Percentiles rank a stretch among this genome's conserved stretches.
phyloP scores from a whole-genome alignment of 208 protist species.

The Trypanosoma mega region DNA sequence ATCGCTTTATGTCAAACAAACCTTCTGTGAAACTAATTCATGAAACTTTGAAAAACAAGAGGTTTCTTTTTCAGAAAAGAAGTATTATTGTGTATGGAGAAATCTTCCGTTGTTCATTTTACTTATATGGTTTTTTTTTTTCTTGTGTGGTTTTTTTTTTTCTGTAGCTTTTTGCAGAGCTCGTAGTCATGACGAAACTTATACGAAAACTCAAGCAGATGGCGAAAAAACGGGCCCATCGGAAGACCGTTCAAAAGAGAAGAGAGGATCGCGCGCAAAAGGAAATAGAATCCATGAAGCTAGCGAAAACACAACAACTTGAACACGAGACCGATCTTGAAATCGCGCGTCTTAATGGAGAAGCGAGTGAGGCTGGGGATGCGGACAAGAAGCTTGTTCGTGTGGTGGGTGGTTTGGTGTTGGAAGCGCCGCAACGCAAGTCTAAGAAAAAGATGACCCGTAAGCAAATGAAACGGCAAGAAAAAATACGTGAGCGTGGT shows the following conservation, averaged over 20 bases:
- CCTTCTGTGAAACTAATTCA: no score
- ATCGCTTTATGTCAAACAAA: no score
- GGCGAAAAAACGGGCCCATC: slow-evolving; percentile 84
- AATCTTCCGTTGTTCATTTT: no score
- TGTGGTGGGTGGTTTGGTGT: slow-evolving; percentile 61
- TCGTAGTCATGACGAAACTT: slow-evolving; percentile 74
- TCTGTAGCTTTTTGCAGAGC: neutral
- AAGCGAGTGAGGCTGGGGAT: slow-evolving; percentile 1
- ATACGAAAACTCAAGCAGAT: slow-evolving; percentile 89
- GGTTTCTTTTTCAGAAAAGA: no score
- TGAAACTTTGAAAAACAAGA: no score
- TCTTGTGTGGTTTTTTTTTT: slow-evolving; percentile 10
- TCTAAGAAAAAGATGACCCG: slow-evolving; percentile 72
- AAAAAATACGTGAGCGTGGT: slow-evolving; percentile 57
- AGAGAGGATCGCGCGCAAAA: slow-evolving; percentile 63
- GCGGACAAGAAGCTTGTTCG: slow-evolving; percentile 42
- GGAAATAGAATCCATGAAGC: slow-evolving; percentile 45
- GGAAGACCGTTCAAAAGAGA: slow-evolving; percentile 86
- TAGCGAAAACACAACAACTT: slow-evolving; percentile 33
- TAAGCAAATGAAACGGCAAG: slow-evolving; percentile 70
- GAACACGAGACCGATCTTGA: slow-evolving; percentile 67
- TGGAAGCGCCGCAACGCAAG: slow-evolving; percentile 55
- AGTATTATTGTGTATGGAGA: no score
- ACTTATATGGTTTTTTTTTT: neutral
- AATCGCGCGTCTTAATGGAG: slow-evolving; percentile 50